A percentile compares a stretch with the other conserved stretches of the same genome.
Conservation (phyloP, 75 land plant species). For the Chamaecyparis obtusa region DNA sequence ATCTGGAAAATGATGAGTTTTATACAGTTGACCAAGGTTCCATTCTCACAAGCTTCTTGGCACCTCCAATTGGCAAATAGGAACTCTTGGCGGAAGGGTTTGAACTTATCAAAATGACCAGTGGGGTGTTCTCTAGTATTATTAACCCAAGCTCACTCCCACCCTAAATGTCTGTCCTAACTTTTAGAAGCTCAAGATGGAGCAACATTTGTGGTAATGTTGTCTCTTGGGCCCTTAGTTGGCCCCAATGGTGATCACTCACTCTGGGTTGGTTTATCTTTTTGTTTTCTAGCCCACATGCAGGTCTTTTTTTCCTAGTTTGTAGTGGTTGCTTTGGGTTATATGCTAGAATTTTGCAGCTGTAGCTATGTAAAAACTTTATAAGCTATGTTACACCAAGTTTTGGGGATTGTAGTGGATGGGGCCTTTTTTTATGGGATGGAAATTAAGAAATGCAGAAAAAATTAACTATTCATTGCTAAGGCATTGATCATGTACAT, state of each 20-base stretch:
- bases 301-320: neutral
- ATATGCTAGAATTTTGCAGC: neutral
- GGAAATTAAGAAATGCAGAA: too few species aligned
- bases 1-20: neutral
- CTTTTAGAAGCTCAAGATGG: neutral
- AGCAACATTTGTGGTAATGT: neutral
- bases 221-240: neutral
- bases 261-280: neutral
- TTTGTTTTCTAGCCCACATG: neutral
- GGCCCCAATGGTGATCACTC: neutral
- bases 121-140: neutral
- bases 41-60: neutral
- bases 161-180: neutral
- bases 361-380: neutral
- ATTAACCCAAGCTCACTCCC: neutral
- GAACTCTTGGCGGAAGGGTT: neutral
- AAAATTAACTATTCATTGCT: too few species aligned
- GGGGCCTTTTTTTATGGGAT: too few species aligned
- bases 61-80: neutral
- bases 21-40: neutral
- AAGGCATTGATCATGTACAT: too few species aligned
- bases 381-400: neutral
- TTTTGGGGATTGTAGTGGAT: too few species aligned
- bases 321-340: neutral
- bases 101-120: neutral